Base-by-base conservation (phyloP, 2,329 filamentous ascomycete genomes). In the Capronia epimyces region DNA sequence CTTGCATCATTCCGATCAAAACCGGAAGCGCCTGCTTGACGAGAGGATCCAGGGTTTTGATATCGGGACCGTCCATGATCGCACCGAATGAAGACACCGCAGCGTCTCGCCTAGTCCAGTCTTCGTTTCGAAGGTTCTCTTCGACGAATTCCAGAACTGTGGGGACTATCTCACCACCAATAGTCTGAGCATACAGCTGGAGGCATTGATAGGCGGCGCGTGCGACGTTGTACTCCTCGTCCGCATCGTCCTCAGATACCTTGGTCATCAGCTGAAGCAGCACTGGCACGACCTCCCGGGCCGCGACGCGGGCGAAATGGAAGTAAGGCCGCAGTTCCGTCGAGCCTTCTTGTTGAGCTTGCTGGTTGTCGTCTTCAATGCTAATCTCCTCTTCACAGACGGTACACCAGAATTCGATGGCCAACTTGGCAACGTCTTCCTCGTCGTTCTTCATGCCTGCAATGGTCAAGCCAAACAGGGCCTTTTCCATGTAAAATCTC, bases 401-500 rank as follows among this genome's bases (percentile, higher is more conserved):
- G n/a, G 93, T 96, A 76, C 91, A 97, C 93, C 93, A 98, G 75
- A 98, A 98, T 69, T 98, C 93, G 60, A 98, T 89, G 31, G 93
- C 93, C 50, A 98, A 79, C 79, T 98, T 98, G 56, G 93, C 87
- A 47, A 98, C 93, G 67, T 98, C 93, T 71, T 98, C 93, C 63
- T 98, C 93, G 6, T 90, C 85, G 64, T 83, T 94, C 81, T 95
- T 96, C 93, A 98, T 98, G 62, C 93, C 93, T 68, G 95, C 84
- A 58, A 98, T 95, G 32, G 93, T 98, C 34, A 98, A 79, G 52
- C 93, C 93, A 64, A 98, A 98, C 37, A 98, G 80, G 29, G 93
- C 93, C 81, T 97, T 97, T 78, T 98, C 93, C 93, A 98, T 98
- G 76, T 98, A 98, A 74, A 96, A 98, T 65, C 90, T 86, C 93